These are phyloP conservation scores for Cubamyces sp. DNA, from an alignment of 768 basidiomycete species.

Conservation along the genomic window DNA sequence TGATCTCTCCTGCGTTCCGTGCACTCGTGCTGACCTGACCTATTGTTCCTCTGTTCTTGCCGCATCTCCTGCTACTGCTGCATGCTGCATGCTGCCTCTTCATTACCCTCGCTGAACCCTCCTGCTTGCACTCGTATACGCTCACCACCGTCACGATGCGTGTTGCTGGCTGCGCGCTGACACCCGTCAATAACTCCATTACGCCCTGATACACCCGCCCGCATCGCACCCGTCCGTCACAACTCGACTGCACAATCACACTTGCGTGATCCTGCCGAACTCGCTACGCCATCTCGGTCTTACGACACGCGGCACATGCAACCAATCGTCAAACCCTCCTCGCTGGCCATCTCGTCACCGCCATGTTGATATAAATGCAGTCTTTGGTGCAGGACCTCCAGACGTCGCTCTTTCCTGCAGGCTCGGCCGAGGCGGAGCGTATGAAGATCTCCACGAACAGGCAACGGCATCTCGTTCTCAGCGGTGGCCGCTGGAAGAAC, in stretches of 20 bases:
- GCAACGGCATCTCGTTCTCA: slow-evolving; percentile 58
- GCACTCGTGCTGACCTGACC: slow-evolving; percentile 12
- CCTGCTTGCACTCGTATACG: background rate
- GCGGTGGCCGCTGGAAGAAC: slow-evolving; percentile 66
- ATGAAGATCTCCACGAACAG: slow-evolving; percentile 52
- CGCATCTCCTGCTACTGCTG: slow-evolving; percentile 15
- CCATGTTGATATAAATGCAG: slow-evolving; percentile 38
- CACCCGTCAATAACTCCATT: background rate
- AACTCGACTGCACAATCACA: slow-evolving; percentile 12
- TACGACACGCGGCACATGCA: too few species aligned
- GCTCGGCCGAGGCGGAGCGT: slow-evolving; percentile 50
- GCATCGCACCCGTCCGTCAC: slow-evolving; percentile 9
- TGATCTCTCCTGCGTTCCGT: slow-evolving; percentile 7
- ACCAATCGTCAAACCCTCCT: background rate
- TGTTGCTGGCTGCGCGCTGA: background rate
- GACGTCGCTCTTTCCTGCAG: slow-evolving; percentile 51
- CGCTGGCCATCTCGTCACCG: background rate
- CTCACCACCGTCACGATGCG: background rate
- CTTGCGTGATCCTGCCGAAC: background rate
- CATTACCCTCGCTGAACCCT: background rate
- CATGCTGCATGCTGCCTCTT: background rate
- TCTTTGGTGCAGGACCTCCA: slow-evolving; percentile 61
- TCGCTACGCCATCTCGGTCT: background rate
- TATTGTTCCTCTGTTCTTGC: slow-evolving; percentile 7
- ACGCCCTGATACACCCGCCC: background rate